A percentile compares a stretch with the other conserved stretches of the same genome.
phyloP scores from a whole-genome alignment of 2,329 filamentous ascomycete species.

The Monosporascus ibericus region DNA sequence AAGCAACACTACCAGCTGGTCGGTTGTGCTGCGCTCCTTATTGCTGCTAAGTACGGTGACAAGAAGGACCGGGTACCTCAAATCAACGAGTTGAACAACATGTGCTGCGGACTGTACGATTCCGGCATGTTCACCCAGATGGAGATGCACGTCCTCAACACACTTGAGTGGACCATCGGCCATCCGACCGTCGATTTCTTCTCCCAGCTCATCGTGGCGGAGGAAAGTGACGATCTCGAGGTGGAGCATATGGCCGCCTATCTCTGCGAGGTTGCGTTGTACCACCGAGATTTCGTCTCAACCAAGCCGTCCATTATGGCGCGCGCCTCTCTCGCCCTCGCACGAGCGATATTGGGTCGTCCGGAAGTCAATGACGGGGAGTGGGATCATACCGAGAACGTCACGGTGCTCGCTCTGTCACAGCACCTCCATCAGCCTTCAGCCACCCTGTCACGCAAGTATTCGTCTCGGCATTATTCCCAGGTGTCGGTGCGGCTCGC shows the following conservation, averaged over 20 bases:
- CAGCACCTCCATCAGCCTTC: conserved; percentile 56
- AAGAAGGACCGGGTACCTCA: conserved; percentile 98
- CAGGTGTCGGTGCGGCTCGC: conserved; percentile 49
- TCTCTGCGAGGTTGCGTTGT: conserved; percentile 89
- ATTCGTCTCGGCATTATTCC: conserved; percentile 47
- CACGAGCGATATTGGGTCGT: conserved; percentile 77
- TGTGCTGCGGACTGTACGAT: conserved; percentile 98
- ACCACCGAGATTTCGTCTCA: conserved; percentile 95
- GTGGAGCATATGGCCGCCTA: conserved; percentile 93
- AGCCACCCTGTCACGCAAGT: conserved; percentile 53
- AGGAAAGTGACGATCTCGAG: conserved; percentile 73
- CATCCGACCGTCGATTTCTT: conserved; percentile 96
- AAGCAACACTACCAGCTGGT: conserved; percentile 99
- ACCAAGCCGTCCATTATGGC: conserved; percentile 88
- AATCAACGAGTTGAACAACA: conserved; percentile 93
- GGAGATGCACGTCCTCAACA: conserved; percentile 99
- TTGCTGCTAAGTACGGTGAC: conserved; percentile 97
- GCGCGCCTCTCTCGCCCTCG: conserved; percentile 76
- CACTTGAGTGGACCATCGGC: conserved; percentile 90
- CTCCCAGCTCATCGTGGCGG: conserved; percentile 77
- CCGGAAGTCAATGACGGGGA: conserved; percentile 69
- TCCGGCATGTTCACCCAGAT: conserved; percentile 99
- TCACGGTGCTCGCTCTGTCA: conserved; percentile 55
- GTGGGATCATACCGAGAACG: conserved; percentile 68
- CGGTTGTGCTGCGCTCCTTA: conserved; percentile 89